phyloP scores from a whole-genome alignment of 2,329 filamentous ascomycete genomes.

The Thielaviopsis euricoi region DNA sequence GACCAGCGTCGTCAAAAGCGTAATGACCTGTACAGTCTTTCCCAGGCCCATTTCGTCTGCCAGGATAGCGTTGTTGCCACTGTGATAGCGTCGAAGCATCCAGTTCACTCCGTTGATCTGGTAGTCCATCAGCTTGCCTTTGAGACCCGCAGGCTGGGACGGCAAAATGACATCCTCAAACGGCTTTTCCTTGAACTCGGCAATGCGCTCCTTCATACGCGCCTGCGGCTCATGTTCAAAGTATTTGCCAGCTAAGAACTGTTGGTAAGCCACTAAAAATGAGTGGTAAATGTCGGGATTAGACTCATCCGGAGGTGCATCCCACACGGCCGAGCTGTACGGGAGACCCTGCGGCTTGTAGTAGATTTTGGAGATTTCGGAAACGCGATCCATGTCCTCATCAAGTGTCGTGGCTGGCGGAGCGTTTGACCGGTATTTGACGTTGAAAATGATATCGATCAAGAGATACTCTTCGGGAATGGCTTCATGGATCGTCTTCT shows the following conservation, averaged over 20 bases:
- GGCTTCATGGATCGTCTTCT: slow-evolving; percentile 58
- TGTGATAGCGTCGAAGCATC: slow-evolving; percentile 81
- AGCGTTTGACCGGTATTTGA: slow-evolving; percentile 36
- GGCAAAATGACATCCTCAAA: slow-evolving; percentile 47
- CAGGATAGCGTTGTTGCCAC: slow-evolving; percentile 69
- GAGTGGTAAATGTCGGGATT: slow-evolving; percentile 54
- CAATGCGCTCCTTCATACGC: slow-evolving; percentile 50
- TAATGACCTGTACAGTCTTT: slow-evolving; percentile 89
- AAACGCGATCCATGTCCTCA: slow-evolving; percentile 54
- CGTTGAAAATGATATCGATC: slow-evolving; percentile 76
- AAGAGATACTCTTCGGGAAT: slow-evolving; percentile 76
- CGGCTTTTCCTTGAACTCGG: slow-evolving; percentile 44
- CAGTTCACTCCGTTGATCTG: slow-evolving; percentile 89
- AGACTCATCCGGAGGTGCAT: slow-evolving; percentile 54
- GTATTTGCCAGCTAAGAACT: slow-evolving; percentile 68
- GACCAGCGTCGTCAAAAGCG: slow-evolving; percentile 58
- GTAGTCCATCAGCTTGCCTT: slow-evolving; percentile 79
- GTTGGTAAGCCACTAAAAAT: slow-evolving; percentile 68
- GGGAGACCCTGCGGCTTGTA: slow-evolving; percentile 87
- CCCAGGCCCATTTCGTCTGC: slow-evolving; percentile 98
- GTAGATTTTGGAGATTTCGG: slow-evolving; percentile 54
- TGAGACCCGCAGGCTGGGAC: slow-evolving; percentile 56
- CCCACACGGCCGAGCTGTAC: slow-evolving; percentile 88
- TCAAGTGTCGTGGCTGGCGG: slow-evolving; percentile 42
- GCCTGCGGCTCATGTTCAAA: slow-evolving; percentile 39